Percentiles rank a stretch among this genome's conserved stretches.
phyloP scores from a whole-genome alignment of 73 alveolate genomes.

The Paraurostyla sp. region DNA sequence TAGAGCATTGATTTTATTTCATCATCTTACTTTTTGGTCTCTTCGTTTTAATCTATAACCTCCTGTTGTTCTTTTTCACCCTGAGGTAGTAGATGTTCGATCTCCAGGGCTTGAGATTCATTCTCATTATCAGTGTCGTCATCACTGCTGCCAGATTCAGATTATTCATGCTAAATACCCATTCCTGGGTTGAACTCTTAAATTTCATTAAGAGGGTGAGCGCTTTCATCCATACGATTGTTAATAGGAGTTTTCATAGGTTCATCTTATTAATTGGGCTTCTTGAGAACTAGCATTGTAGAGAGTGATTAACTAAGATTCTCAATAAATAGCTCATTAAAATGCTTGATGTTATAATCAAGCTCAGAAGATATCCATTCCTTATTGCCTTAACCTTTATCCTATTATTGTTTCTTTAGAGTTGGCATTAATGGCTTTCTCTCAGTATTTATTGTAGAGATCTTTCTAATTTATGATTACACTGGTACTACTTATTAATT shows the following conservation, averaged over 20 bases:
- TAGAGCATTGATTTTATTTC: constrained; percentile 36
- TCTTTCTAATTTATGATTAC: background rate
- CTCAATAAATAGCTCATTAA: constrained; percentile 61
- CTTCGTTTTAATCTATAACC: background rate
- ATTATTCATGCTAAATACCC: constrained; percentile 20
- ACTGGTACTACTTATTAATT: background rate
- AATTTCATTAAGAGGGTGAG: background rate
- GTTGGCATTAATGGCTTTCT: background rate
- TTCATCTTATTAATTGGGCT: background rate
- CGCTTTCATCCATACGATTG: background rate
- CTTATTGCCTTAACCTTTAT: constrained; percentile 26
- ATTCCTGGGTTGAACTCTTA: background rate
- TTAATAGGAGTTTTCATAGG: background rate
- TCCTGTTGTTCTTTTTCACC: constrained; percentile 38
- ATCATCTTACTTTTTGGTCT: constrained; percentile 37
- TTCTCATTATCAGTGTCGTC: constrained; percentile 32
- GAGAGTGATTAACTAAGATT: constrained; percentile 22
- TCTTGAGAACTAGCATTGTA: constrained; percentile 43
- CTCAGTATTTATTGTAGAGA: background rate
- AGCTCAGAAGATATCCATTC: constrained; percentile 69
- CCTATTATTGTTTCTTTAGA: background rate
- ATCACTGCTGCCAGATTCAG: background rate
- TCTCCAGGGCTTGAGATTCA: constrained; percentile 45
- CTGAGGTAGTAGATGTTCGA: background rate
- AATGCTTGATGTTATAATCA: constrained; percentile 57